Evolutionary conservation across 2,329 filamentous ascomycete species (phyloP).

Genomic region (Nothophoma quercina): DNA sequence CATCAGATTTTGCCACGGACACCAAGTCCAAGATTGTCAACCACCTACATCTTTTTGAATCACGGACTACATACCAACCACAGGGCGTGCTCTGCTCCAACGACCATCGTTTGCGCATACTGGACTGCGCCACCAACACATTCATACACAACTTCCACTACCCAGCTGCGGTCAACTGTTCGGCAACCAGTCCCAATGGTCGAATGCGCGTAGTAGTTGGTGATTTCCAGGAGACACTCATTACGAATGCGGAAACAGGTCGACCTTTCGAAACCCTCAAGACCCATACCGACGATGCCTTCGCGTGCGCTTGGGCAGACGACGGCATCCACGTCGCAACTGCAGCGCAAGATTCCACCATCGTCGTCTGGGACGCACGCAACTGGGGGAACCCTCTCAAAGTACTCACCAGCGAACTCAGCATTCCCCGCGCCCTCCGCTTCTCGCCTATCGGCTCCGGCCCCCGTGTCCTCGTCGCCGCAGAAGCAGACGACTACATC

Average conservation of each 20-base stretch:
- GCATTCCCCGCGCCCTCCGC: constrained; percentile 71
- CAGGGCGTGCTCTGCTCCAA: constrained; percentile 66
- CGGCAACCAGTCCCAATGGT: constrained; percentile 74
- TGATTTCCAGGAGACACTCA: constrained; percentile 70
- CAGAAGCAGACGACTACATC: constrained; percentile 78
- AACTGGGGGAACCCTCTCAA: constrained; percentile 66
- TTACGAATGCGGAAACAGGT: constrained; percentile 74
- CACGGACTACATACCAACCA: constrained; percentile 57
- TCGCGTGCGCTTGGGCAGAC: constrained; percentile 81
- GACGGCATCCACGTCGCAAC: constrained; percentile 80
- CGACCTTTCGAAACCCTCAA: constrained; percentile 63
- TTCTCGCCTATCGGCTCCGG: constrained; percentile 78
- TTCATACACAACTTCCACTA: constrained; percentile 66
- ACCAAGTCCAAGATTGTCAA: constrained; percentile 64
- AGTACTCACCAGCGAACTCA: constrained; percentile 70
- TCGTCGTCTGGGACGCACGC: constrained; percentile 80
- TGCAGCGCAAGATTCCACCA: constrained; percentile 75
- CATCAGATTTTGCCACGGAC: constrained; percentile 57
- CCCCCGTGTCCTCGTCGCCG: constrained; percentile 71
- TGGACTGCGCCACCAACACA: constrained; percentile 65
- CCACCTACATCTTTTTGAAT: constrained; percentile 62
- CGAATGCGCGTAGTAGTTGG: constrained; percentile 77
- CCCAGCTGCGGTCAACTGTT: constrained; percentile 73
- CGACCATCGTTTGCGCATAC: constrained; percentile 61
- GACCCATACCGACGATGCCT: constrained; percentile 75